Conservation (phyloP, 805 yeast species). For the Ogataea saltuana region DNA sequence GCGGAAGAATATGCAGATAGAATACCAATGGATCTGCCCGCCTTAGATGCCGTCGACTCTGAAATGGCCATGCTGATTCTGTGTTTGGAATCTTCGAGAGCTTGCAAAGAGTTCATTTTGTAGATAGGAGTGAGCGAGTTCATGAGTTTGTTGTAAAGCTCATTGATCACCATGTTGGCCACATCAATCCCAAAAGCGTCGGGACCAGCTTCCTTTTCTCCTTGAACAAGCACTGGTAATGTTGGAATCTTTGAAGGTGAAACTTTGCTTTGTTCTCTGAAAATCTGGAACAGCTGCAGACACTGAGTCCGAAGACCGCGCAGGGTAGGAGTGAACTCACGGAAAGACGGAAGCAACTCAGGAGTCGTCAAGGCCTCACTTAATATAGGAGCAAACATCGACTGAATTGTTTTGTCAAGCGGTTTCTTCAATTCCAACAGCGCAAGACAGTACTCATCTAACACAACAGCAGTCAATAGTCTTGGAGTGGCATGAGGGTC, state of each 20-base stretch:
- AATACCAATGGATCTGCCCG: constrained; percentile 57
- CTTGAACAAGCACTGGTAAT: constrained; percentile 87
- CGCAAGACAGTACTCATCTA: constrained; percentile 64
- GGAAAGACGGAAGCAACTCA: constrained; percentile 53
- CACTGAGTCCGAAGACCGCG: constrained; percentile 87
- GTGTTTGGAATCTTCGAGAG: constrained; percentile 76
- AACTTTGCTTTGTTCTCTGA: constrained; percentile 74
- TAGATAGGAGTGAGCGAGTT: constrained; percentile 64
- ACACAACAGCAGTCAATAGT: constrained; percentile 62
- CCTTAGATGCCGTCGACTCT: constrained; percentile 59
- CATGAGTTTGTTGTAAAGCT: constrained; percentile 64
- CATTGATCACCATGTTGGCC: constrained; percentile 68
- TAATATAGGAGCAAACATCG: constrained; percentile 25
- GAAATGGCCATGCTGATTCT: constrained; percentile 65
- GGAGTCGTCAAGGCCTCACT: constrained; percentile 43
- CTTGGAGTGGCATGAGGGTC: constrained; percentile 82
- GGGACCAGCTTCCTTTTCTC: constrained; percentile 92
- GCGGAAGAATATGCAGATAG: constrained; percentile 80
- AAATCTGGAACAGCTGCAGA: constrained; percentile 74
- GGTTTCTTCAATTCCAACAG: constrained; percentile 25
- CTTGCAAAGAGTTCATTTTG: constrained; percentile 67
- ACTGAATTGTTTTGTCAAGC: constrained; percentile 10
- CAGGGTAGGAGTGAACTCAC: constrained; percentile 85
- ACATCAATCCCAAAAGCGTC: constrained; percentile 82
- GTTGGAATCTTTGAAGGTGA: constrained; percentile 73